Percentiles rank a stretch among this genome's conserved stretches.
Evolutionary conservation across 2,329 filamentous ascomycete genomes (phyloP).

Genomic region (Trichoderma oligosporum): DNA sequence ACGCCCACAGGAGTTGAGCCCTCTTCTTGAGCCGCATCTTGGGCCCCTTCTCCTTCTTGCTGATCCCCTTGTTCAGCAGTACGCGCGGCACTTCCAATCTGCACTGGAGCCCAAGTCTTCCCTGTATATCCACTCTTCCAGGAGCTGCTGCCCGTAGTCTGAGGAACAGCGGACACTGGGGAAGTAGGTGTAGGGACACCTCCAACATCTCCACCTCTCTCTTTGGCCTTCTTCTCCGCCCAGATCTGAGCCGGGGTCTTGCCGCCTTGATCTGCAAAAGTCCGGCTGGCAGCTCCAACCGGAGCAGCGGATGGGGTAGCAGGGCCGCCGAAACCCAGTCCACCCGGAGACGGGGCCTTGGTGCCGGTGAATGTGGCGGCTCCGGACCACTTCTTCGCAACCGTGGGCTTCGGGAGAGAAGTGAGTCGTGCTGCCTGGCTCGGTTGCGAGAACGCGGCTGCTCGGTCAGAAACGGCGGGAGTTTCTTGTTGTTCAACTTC

Average conservation of each 20-base stretch:
- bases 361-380: conserved; percentile 75
- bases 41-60: conserved; percentile 59
- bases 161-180: conserved; percentile 57
- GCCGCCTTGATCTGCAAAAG: conserved; percentile 89
- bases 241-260: conserved; percentile 96
- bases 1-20: conserved; percentile 61
- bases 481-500: conserved; percentile 38
- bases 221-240: conserved; percentile 93
- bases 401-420: conserved; percentile 87
- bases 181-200: conserved; percentile 42
- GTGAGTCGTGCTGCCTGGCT: conserved; percentile 73
- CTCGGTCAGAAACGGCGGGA: conserved; percentile 70
- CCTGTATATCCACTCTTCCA: conserved; percentile 92
- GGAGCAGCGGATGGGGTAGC: conserved; percentile 53
- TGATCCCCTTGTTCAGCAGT: conserved; percentile 43
- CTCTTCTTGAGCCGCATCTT: conserved; percentile 47
- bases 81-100: conserved; percentile 63
- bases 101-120: conserved; percentile 84
- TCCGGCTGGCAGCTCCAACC: conserved; percentile 79
- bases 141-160: conserved; percentile 66
- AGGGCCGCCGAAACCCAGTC: conserved; percentile 59
- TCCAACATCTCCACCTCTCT: conserved; percentile 52
- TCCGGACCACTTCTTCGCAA: conserved; percentile 81
- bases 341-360: conserved; percentile 77
- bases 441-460: conserved; percentile 62